Evolutionary conservation across 1,284 basidiomycete species (phyloP).

Genomic region (Papiliotrema flavescens): DNA sequence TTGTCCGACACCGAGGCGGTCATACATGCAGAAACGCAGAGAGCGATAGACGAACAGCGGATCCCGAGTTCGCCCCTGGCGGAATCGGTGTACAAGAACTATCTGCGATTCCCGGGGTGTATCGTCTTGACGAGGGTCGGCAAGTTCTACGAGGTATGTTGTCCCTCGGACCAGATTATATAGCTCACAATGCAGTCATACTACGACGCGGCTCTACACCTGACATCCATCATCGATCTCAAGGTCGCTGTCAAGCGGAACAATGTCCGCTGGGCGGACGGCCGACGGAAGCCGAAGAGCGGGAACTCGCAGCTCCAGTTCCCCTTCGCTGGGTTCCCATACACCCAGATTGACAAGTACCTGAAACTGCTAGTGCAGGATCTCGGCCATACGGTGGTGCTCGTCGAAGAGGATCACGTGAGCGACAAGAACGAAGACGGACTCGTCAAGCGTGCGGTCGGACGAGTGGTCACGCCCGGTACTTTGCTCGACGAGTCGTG

Average conservation of each 20-base stretch:
- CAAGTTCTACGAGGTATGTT: constrained; percentile 83
- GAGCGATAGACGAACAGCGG: neutral
- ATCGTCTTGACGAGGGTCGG: constrained; percentile 86
- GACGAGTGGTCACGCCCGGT: constrained; percentile 83
- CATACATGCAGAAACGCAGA: neutral
- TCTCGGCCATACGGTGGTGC: constrained; percentile 75
- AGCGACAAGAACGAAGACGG: constrained; percentile 7
- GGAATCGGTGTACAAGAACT: constrained; percentile 65
- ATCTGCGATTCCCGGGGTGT: constrained; percentile 76
- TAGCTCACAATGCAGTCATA: constrained; percentile 53
- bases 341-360: constrained; percentile 78
- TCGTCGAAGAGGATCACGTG: constrained; percentile 80
- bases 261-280: constrained; percentile 41
- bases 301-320: constrained; percentile 39
- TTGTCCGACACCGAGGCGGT: no score
- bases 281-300: neutral
- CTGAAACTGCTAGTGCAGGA: constrained; percentile 80
- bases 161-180: neutral
- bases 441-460: constrained; percentile 60
- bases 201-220: constrained; percentile 79
- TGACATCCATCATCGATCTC: constrained; percentile 63
- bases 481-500: constrained; percentile 88
- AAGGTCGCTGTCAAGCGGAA: constrained; percentile 32
- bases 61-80: constrained; percentile 55
- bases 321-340: constrained; percentile 84